Evolutionary conservation across 805 yeast species (phyloP), one percentile per base, ranked within the genome.

Genomic region (Teunomyces lycoperdinae): DNA sequence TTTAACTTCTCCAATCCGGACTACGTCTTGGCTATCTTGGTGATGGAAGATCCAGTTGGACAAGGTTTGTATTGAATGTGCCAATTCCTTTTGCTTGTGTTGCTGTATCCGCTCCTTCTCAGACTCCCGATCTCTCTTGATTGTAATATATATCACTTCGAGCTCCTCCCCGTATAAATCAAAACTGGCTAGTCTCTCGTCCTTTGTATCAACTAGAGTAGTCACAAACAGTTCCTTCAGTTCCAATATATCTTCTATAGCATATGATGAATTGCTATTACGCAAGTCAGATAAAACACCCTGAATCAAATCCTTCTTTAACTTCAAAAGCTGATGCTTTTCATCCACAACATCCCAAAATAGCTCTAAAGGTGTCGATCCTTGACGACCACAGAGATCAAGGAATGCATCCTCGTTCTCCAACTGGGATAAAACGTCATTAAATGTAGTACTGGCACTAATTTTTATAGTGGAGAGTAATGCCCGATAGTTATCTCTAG

Each of bases 341-440:
- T 80, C 84, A 54, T 85, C 90, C 3, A 85, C 74, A 0, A 78
- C 57, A 61, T 90, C 96, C 79, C 88, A 78, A 61, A 85, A 89
- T 35, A 87, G 64, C 52, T 89, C 96, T 36, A 84, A 58, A 0
- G 96, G 85, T 1, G 83, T 76, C 0, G 96, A 89, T 0, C 96
- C 96, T 40, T 78, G 73, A 46, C 90, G 75, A 0, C 95, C 96
- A 48, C 89, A 73, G 32, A 89, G 52, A 17, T 76, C 80, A 11
- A 78, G 57, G 58, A 85, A 89, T 11, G 80, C 67, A 41, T 70
- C 71, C 50, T 84, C 85, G 29, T 78, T 76, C 49, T 79, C 79
- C 1, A 89, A 56, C 4, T 58, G 50, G 0, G 76, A 68, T 36
- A 79, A 73, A 1, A 87, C 57, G 20, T 84, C 84, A 42, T 63